Base-by-base conservation (phyloP, 805 yeast genomes). In the Kodamaea kaohsiungensis region DNA sequence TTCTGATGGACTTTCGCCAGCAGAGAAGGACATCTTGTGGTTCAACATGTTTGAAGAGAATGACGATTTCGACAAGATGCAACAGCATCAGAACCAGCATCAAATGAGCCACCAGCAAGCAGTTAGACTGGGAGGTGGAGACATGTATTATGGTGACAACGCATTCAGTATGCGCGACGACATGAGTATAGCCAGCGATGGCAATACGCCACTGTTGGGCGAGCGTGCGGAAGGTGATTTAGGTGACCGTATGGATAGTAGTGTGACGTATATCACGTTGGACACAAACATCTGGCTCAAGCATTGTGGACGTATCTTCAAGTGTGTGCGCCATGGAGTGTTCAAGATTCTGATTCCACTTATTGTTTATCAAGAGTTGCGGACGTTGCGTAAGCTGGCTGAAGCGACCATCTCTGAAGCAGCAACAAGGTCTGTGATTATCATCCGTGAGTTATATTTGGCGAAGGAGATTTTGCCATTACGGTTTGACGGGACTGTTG, bases 221-320 rank as follows among this genome's bases (percentile, higher is more conserved):
- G 38, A 38, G 13, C 22, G 49, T 1, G 52, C 72, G 7, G 75
- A 68, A 46, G 88, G 88, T 7, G 76, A 83, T 62, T 67, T 84
- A 38, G 85, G 87, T 3, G 80, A 79, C 47, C 69, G 77, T 43
- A 83, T 85, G 78, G 88, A 85, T 65, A 78, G 82, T 10, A 65
- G 78, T 15, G 63, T 82, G 18, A 84, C 89, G 0, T 78, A 77
- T 61, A 77, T 87, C 52, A 81, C 89, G 0, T 72, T 88, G 53
- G 96, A 88, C 68, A 88, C 95, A 1, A 88, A 89, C 59, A 83
- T 87, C 54, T 88, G 93, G 92, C 71, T 88, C 58, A 86, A 88
- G 61, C 92, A 87, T 63, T 87, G 91, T 66, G 96, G 93, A 1
- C 78, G 87, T 56, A 75, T 88, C 17, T 88, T 79, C 70, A 88